phyloP scores from a whole-genome alignment of 495 filamentous ascomycete species.

The Trichoderma reesei region DNA sequence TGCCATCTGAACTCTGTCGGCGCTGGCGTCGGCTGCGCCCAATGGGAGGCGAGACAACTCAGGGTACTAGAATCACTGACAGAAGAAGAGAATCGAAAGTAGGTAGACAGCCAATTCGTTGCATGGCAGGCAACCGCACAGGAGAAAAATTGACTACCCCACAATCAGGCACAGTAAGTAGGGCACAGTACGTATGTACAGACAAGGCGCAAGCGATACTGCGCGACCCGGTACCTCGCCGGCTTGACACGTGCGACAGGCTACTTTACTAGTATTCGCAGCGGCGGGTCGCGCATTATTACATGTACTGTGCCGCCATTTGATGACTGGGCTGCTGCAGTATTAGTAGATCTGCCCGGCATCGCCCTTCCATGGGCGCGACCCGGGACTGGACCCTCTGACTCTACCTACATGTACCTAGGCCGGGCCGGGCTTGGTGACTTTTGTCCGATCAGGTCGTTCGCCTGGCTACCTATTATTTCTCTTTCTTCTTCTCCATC shows the following conservation, averaged over 20 bases:
- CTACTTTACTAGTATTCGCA: too few relatives aligned
- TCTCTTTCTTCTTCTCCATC: not conserved
- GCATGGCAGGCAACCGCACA: not conserved
- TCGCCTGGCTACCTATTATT: not conserved
- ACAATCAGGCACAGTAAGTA: not conserved
- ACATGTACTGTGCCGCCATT: too few relatives aligned
- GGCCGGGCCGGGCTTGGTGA: too few relatives aligned
- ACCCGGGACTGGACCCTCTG: not conserved
- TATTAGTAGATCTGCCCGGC: conserved; percentile 1
- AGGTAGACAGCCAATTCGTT: not conserved
- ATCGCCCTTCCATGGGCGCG: not conserved
- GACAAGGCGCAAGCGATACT: too few relatives aligned
- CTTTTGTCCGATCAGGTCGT: too few relatives aligned
- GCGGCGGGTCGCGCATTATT: too few relatives aligned
- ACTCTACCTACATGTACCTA: not conserved
- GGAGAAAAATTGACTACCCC: not conserved
- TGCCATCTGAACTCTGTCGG: not conserved
- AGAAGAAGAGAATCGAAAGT: not conserved
- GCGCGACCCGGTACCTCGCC: too few relatives aligned
- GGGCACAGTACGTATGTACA: too few relatives aligned
- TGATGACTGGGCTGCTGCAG: not conserved
- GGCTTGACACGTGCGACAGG: too few relatives aligned
- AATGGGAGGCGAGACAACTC: not conserved
- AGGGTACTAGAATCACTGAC: not conserved
- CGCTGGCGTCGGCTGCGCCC: not conserved